phyloP scores from a whole-genome alignment of 2,329 filamentous ascomycete genomes.

The Parascedosporium putredinis region DNA sequence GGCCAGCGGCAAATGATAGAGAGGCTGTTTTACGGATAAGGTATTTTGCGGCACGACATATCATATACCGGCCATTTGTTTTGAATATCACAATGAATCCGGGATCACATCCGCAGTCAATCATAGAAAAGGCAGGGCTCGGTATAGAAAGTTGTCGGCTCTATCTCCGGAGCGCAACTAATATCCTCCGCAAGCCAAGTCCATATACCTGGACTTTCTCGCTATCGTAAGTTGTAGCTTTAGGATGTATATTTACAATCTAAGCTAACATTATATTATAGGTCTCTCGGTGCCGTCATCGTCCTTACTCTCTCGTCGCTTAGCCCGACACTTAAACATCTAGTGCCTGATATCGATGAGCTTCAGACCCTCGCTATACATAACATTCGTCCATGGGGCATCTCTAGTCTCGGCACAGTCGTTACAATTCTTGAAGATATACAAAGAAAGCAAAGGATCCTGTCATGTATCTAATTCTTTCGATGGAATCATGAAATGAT shows the following conservation, averaged over 20 bases:
- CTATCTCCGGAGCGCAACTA: constrained; percentile 19
- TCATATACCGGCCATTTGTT: constrained; percentile 23
- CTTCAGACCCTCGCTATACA: constrained; percentile 17
- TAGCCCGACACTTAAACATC: constrained; percentile 15
- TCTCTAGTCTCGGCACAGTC: constrained; percentile 18
- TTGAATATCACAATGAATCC: constrained; percentile 18
- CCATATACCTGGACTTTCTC: constrained; percentile 25
- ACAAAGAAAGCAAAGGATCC: constrained; percentile 17
- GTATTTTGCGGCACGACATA: constrained; percentile 22
- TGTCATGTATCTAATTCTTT: constrained; percentile 14
- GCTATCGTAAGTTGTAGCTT: constrained; percentile 16
- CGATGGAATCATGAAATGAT: too few species aligned
- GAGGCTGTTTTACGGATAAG: constrained; percentile 19
- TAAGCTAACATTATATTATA: constrained; percentile 9
- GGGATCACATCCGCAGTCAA: constrained; percentile 12
- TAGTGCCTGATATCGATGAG: constrained; percentile 21
- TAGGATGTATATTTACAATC: neutral
- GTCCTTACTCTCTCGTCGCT: constrained; percentile 22
- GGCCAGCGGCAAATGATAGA: constrained; percentile 15
- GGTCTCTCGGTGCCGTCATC: constrained; percentile 21
- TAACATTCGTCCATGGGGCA: constrained; percentile 18
- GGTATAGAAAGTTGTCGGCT: constrained; percentile 22
- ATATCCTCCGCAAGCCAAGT: constrained; percentile 18
- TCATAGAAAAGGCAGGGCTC: constrained; percentile 19
- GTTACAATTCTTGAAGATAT: constrained; percentile 20